Evolutionary conservation across 2,329 filamentous ascomycete genomes (phyloP).

Genomic region (Penicillium sp.): DNA sequence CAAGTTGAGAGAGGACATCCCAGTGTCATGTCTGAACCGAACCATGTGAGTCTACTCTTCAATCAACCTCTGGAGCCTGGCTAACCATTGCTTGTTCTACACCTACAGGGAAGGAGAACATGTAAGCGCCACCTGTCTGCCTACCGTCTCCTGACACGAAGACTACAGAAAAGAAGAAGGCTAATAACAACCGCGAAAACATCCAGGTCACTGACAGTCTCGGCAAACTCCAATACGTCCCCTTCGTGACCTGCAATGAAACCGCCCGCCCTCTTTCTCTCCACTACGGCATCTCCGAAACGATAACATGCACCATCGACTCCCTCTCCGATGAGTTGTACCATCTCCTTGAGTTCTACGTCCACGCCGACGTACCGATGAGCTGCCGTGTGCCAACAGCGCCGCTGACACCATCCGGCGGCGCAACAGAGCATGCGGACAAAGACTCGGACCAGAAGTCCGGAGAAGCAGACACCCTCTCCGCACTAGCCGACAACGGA

Average conservation of each 20-base stretch:
- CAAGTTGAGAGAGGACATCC: constrained; percentile 60
- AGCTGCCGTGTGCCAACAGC: constrained; percentile 84
- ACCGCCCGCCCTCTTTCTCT: constrained; percentile 79
- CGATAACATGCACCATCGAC: constrained; percentile 56
- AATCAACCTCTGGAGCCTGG: background rate
- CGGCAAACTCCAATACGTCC: constrained; percentile 85
- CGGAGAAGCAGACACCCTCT: constrained; percentile 50
- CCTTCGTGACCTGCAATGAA: constrained; percentile 88
- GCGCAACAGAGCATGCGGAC: constrained; percentile 22
- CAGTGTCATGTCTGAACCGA: constrained; percentile 70
- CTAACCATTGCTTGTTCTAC: constrained; percentile 6
- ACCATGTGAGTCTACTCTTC: constrained; percentile 59
- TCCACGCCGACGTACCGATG: constrained; percentile 92
- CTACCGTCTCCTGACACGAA: constrained; percentile 9
- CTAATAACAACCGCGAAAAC: constrained; percentile 10
- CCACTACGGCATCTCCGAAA: constrained; percentile 70
- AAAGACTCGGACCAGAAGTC: constrained; percentile 40
- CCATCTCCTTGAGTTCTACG: constrained; percentile 75
- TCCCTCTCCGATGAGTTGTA: constrained; percentile 53
- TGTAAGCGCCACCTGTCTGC: constrained; percentile 16
- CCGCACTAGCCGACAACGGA: constrained; percentile 26
- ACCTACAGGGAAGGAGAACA: constrained; percentile 23
- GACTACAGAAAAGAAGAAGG: background rate
- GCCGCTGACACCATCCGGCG: constrained; percentile 50
- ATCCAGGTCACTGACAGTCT: constrained; percentile 67